phyloP scores from a whole-genome alignment of 768 basidiomycete genomes.

The Hemileccinum impolitum region DNA sequence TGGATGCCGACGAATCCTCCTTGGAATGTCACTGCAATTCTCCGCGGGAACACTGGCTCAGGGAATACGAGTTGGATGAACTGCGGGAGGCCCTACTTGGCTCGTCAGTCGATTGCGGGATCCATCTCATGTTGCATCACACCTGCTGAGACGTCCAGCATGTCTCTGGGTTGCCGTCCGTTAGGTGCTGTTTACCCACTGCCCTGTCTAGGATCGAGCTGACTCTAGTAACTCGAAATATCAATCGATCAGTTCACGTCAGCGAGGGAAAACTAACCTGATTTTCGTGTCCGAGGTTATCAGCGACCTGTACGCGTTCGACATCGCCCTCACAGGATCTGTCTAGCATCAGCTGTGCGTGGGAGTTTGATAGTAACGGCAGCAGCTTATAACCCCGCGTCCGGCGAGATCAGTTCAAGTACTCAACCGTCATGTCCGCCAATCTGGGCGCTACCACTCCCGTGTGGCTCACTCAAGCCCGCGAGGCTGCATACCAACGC shows the following conservation, averaged over 20 bases:
- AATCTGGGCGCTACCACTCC: constrained; percentile 3
- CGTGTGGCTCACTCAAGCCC: constrained; percentile 15
- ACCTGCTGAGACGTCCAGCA: constrained; percentile 87
- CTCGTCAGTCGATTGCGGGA: constrained; percentile 7
- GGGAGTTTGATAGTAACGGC: constrained; percentile 10
- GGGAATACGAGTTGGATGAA: constrained; percentile 64
- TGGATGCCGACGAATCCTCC: constrained; percentile 79
- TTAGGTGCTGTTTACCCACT: constrained; percentile 64
- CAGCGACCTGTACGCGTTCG: constrained; percentile 17
- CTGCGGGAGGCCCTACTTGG: constrained; percentile 69
- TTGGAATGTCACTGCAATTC: constrained; percentile 69
- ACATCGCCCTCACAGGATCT: constrained; percentile 17
- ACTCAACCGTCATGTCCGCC: constrained; percentile 10
- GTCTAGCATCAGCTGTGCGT: constrained; percentile 12
- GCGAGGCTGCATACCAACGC: constrained; percentile 13
- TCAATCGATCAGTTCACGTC: constrained; percentile 10
- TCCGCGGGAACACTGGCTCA: constrained; percentile 49
- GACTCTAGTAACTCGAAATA: constrained; percentile 45
- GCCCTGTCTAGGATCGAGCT: constrained; percentile 78
- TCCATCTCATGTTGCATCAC: constrained; percentile 5
- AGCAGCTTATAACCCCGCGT: background rate
- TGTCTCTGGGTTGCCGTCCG: constrained; percentile 70
- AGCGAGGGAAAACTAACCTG: constrained; percentile 39
- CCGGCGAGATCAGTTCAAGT: background rate
- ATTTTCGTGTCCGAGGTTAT: constrained; percentile 24